Conservation (phyloP, 352 stramenopile species). For the Globisporangium camurandrum region DNA sequence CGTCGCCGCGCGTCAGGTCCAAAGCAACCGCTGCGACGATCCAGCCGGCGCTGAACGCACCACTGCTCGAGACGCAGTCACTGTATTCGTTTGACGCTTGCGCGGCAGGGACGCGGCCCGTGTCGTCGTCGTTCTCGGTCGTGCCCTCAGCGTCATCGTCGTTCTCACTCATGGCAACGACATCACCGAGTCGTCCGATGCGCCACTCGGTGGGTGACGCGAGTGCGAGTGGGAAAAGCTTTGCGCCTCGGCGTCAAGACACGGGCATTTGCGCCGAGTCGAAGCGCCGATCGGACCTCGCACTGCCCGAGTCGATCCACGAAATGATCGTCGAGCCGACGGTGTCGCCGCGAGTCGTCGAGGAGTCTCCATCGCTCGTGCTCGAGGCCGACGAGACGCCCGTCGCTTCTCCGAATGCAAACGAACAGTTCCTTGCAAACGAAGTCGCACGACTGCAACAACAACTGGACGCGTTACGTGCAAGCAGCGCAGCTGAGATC, state of each 20-base stretch:
- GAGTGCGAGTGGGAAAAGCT: background rate
- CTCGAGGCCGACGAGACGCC: background rate
- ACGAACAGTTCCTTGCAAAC: slow-evolving; percentile 23
- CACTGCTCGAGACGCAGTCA: background rate
- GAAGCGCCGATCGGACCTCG: slow-evolving; percentile 2
- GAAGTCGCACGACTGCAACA: slow-evolving; percentile 24
- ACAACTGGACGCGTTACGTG: slow-evolving; percentile 16
- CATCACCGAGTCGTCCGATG: slow-evolving; percentile 5
- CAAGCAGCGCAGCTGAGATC: too few relatives aligned
- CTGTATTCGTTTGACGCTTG: background rate
- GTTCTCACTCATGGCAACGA: slow-evolving; percentile 9
- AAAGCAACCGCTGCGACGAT: slow-evolving; percentile 1
- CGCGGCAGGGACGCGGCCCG: background rate
- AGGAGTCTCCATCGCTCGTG: background rate
- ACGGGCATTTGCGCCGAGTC: background rate
- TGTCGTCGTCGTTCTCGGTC: background rate
- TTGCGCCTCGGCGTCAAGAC: slow-evolving; percentile 2
- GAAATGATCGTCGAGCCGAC: slow-evolving; percentile 1
- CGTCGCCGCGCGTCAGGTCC: background rate
- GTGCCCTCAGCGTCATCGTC: too few relatives aligned
- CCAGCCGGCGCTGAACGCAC: slow-evolving; percentile 6
- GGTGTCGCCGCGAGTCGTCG: too few relatives aligned
- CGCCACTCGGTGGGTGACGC: background rate
- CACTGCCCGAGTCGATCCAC: background rate
- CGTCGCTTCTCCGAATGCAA: slow-evolving; percentile 7